Conservation (phyloP, 192 early-diverging fungal genomes). For the Backusella westeae region DNA sequence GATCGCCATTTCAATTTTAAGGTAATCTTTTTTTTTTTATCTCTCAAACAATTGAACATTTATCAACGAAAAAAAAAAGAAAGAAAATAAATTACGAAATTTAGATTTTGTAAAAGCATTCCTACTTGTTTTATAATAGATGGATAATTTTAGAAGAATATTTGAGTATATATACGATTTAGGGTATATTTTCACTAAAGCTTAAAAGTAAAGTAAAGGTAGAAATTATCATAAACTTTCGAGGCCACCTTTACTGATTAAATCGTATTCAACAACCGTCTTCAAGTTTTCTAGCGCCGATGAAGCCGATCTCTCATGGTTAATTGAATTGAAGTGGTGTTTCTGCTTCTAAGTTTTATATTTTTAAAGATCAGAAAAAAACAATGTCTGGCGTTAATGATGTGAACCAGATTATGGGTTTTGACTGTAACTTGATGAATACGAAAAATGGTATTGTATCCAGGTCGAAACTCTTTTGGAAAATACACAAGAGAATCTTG, state of each 20-base stretch:
- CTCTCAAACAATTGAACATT: background rate
- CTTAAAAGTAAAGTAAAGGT: background rate
- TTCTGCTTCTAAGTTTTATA: background rate
- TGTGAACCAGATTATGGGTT: background rate
- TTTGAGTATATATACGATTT: background rate
- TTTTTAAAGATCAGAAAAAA: background rate
- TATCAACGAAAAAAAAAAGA: background rate
- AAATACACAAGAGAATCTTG: background rate
- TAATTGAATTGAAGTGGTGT: background rate
- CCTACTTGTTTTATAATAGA: background rate
- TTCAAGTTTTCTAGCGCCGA: background rate
- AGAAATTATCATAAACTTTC: background rate
- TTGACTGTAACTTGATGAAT: background rate
- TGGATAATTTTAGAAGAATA: background rate
- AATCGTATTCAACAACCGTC: background rate
- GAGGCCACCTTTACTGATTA: background rate
- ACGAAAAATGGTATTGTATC: background rate
- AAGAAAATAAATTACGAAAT: background rate
- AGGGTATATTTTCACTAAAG: background rate
- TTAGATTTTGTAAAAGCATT: background rate
- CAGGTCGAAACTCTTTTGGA: too few relatives aligned
- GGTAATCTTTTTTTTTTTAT: background rate
- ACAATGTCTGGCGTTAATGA: background rate
- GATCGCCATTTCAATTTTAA: background rate
- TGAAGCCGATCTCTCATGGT: background rate